These are phyloP conservation scores for Funneliformis mosseae DNA, from an alignment of 192 early-diverging fungal genomes.

Conservation along the genomic window DNA sequence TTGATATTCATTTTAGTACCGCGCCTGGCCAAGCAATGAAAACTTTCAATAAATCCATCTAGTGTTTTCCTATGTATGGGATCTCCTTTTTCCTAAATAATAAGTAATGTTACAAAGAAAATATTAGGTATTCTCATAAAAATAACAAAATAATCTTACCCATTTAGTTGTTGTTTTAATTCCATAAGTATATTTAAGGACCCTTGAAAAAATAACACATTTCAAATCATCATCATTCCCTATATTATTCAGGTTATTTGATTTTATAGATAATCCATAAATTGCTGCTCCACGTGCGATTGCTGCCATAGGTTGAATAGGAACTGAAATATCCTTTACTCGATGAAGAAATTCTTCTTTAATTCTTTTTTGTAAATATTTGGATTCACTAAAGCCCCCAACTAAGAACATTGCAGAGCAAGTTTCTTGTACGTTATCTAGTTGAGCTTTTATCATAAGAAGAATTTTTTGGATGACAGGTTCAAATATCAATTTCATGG, in stretches of 20 bases:
- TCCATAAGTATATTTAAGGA: conserved; percentile 12
- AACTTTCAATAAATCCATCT: not conserved
- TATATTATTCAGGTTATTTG: conserved; percentile 41
- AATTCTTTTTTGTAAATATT: conserved; percentile 53
- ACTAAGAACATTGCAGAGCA: conserved; percentile 57
- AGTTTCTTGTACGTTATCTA: conserved; percentile 40
- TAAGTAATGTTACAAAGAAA: not conserved
- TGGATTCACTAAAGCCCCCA: conserved; percentile 59
- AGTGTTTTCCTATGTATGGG: not conserved
- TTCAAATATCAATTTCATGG: conserved; percentile 55
- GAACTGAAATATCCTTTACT: conserved; percentile 50
- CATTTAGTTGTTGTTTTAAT: not conserved
- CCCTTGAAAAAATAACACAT: not conserved
- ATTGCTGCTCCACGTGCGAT: conserved; percentile 46
- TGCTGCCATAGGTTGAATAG: conserved; percentile 51
- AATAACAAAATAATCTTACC: too few relatives aligned
- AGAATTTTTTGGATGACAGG: conserved; percentile 58
- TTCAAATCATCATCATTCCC: conserved; percentile 27
- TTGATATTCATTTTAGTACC: not conserved
- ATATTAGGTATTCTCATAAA: not conserved
- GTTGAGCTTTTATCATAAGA: conserved; percentile 51
- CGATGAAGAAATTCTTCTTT: conserved; percentile 48
- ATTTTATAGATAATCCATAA: not conserved
- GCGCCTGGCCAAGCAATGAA: not conserved
- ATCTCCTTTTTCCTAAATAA: not conserved